Evolutionary conservation across 495 filamentous ascomycete species (phyloP), one percentile per base, ranked within the genome.

Genomic region (Staphylotrichum longicolle): DNA sequence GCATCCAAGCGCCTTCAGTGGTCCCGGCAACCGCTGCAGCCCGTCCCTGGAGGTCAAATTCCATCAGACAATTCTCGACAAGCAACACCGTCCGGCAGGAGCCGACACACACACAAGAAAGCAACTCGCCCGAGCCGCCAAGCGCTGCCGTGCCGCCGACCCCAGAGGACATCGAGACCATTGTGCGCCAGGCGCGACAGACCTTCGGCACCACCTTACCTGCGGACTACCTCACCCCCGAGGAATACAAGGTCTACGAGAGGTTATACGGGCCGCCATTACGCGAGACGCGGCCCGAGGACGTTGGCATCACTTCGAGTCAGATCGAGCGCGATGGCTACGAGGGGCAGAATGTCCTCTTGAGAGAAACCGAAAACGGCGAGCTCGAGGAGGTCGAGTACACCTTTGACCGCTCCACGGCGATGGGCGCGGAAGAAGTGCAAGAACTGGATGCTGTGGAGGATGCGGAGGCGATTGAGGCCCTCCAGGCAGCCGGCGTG

Each of bases 141-240:
- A 47, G 30, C 27, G 46, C 54, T 3, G 44, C 62, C n/a, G 63
- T 65, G 7, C 12, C 65, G 7, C 41, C 62, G 5, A 40, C 41
- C 0, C 39, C 64, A 11, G 69, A 69, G 8, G 75, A 82, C 50
- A 72, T 84, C 61, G 89, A 92, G 66, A 75, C 75, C 2, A 79
- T 88, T 53, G 90, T 91, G 53, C 84, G 86, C 32, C 73, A 82
- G 50, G 86, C 92, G 27, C 81, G 88, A 65, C 85, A 88, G 63
- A 78, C 82, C 10, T 96, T 90, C 72, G 90, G 93, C 46, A 85
- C 94, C 64, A 85, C 79, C 2, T 74, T 97, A 9, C 94, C 94
- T 0, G 81, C 86, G n/a, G 86, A 82, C 14, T 82, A 88, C 58
- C 71, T 98, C 48, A 82, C 83, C 14, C 78, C 80, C 5, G 80